phyloP scores from a whole-genome alignment of 495 filamentous ascomycete species.

The Lasiosphaeriaceae sp. region DNA sequence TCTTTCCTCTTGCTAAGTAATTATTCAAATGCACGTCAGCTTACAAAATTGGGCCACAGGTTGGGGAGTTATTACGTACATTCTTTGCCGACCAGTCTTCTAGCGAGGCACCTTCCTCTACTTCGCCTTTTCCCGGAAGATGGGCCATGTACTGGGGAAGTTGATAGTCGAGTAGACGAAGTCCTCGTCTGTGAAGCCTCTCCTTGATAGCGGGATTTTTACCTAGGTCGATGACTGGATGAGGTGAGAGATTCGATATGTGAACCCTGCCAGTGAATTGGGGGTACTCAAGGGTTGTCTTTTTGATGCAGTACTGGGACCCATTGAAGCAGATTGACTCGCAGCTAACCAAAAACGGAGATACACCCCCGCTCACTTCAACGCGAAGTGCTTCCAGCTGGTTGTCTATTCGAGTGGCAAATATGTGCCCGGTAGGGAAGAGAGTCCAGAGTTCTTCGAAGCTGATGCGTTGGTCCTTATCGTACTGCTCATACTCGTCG shows the following conservation, averaged over 20 bases:
- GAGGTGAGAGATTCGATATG: not conserved
- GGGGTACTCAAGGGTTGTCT: not conserved
- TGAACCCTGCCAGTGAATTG: not conserved
- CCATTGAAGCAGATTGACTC: not conserved
- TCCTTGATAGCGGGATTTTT: not conserved
- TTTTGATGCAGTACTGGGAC: not conserved
- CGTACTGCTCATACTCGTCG: conserved; percentile 9
- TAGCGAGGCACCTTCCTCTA: not conserved
- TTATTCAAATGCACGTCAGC: no score
- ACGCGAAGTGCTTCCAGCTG: not conserved
- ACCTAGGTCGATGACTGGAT: not conserved
- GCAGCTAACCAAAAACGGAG: not conserved
- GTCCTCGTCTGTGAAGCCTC: not conserved
- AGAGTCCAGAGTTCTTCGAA: conserved; percentile 13
- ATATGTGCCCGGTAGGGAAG: conserved; percentile 6
- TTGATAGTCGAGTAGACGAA: not conserved
- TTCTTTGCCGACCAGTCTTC: not conserved
- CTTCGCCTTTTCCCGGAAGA: not conserved
- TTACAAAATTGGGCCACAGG: no score
- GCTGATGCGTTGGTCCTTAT: conserved; percentile 9
- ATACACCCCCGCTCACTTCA: not conserved
- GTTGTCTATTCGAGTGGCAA: not conserved
- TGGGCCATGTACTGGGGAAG: not conserved
- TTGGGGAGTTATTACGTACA: not conserved
- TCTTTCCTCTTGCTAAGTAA: conserved; percentile 5